Evolutionary conservation across 805 yeast species (phyloP), one percentile per base, ranked within the genome.

Genomic region (Myxozyma nipponensis): DNA sequence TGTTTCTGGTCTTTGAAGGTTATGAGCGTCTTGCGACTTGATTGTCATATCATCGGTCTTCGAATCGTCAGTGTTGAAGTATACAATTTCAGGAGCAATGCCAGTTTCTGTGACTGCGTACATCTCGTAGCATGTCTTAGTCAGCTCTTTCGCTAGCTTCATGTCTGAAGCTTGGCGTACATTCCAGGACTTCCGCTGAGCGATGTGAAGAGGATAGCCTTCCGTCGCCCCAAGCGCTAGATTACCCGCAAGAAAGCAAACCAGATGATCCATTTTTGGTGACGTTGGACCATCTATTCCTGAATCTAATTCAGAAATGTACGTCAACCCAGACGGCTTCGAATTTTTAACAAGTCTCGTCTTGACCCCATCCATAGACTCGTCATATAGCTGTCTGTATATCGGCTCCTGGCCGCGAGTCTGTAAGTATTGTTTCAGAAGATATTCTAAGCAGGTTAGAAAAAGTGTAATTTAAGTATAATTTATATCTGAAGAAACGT

Each of bases 1-100:
- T 1, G 96, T 87, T 67, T 90, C 97, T 1, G 96, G 96, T 59
- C 96, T 76, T 70, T 89, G 97, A 55, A 90, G 71, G 66, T 88
- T 88, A 67, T 90, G 96, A 45, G 74, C 77, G 66, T 90, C 97
- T 15, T 69, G 65, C 5, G 81, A 82, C 64, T 85, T 85, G 62
- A 87, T 82, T 51, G 58, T 65, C 66, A 87, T 85, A 65, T 86
- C 96, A 4, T 68, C 65, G 0, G 71, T 63, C 9, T 63, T 67
- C 10, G 60, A 62, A 2, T 66, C 63, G 53, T 79, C 79, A 7
- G 75, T 70, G 67, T 87, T 87, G 75, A 91, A 91, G 1, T 84
- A 84, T 6, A 79, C 96, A 65, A 86, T 87, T 66, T 89, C 97
- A 0, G 97, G 96, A 0, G 95, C 72, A 45, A 90, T 72, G 0